Evolutionary conservation across 257 asterid genomes (phyloP), one percentile per base, ranked within the genome.

Genomic region (Sherardia arvensis): DNA sequence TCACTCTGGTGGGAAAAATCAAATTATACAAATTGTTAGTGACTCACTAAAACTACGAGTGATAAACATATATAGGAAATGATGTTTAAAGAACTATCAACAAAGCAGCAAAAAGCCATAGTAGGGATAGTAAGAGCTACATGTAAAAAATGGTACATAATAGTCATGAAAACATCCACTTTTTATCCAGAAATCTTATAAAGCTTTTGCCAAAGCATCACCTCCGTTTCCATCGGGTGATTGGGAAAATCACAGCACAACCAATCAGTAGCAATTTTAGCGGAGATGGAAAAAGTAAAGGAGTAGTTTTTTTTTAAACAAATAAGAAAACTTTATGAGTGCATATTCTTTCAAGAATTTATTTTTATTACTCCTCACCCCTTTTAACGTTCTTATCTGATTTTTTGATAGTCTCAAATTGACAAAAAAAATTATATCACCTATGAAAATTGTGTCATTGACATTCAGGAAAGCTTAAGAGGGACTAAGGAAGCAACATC

Each of bases 1-100:
- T 92, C 99, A 71, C 99, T 92, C 96, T 92, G 90, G 67, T 62
- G 69, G 72, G 47, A 34, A 64, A 61, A 63, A 66, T 45, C 65
- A 40, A 67, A 43, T 6, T 8, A 49, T 3, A 12, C 64, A 22
- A 61, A 33, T 47, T 20, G 27, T 29, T 36, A 58, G 47, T 10
- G 17, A 20, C 23, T 28, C 49, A 40, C 4, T 30, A 20, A 49
- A 49, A 15, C 27, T 5, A 21, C 8, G 56, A 26, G 9, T 1
- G 48, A 32, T 7, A 47, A 28, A 12, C 8, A 48, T 18, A 32
- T 12, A 15, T 12, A 4, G 22, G 38, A 7, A 59, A 4, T 28
- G 30, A 21, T 30, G 26, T 7, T 8, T 30, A 25, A 7, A 32
- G 40, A 53, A 17, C 33, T 25, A 8, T 47, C 14, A 43, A 1